phyloP scores from a whole-genome alignment of 2,329 filamentous ascomycete species.

The Neofusicoccum cordaticola region DNA sequence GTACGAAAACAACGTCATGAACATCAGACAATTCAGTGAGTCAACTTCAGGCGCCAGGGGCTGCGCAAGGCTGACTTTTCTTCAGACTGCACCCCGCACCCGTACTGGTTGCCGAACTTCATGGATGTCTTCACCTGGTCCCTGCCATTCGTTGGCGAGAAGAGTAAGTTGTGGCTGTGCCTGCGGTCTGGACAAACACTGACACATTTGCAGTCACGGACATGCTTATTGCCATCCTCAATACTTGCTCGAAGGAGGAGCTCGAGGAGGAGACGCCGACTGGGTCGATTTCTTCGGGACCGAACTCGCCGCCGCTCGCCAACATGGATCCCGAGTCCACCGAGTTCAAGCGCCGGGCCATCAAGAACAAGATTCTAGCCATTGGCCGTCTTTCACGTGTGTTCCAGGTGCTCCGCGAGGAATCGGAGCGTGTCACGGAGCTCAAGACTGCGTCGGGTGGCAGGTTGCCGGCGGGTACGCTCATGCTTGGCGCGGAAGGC shows the following conservation, averaged over 20 bases:
- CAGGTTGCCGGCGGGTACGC: conserved; percentile 85
- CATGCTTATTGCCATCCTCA: conserved; percentile 97
- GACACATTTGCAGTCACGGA: conserved; percentile 63
- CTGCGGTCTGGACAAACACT: background rate
- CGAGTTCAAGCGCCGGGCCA: conserved; percentile 91
- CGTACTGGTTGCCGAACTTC: conserved; percentile 99
- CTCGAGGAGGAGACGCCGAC: conserved; percentile 83
- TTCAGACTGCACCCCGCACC: conserved; percentile 87
- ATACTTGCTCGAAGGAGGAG: conserved; percentile 97
- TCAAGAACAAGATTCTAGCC: conserved; percentile 99
- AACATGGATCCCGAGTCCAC: conserved; percentile 75
- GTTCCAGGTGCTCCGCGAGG: conserved; percentile 96
- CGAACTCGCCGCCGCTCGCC: conserved; percentile 69
- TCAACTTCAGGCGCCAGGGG: background rate
- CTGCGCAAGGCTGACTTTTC: background rate
- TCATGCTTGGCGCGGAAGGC: conserved; percentile 96
- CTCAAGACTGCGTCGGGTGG: conserved; percentile 95
- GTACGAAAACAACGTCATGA: conserved; percentile 99
- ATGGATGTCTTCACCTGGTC: conserved; percentile 99
- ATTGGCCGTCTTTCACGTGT: conserved; percentile 95
- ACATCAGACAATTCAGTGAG: conserved; percentile 89
- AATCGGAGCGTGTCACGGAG: conserved; percentile 94
- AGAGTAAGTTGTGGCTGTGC: conserved; percentile 47
- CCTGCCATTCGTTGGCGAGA: conserved; percentile 95
- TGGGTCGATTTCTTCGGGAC: conserved; percentile 63